Base-by-base conservation (phyloP, 495 filamentous ascomycete genomes). In the Pseudotulostoma volvatum region DNA sequence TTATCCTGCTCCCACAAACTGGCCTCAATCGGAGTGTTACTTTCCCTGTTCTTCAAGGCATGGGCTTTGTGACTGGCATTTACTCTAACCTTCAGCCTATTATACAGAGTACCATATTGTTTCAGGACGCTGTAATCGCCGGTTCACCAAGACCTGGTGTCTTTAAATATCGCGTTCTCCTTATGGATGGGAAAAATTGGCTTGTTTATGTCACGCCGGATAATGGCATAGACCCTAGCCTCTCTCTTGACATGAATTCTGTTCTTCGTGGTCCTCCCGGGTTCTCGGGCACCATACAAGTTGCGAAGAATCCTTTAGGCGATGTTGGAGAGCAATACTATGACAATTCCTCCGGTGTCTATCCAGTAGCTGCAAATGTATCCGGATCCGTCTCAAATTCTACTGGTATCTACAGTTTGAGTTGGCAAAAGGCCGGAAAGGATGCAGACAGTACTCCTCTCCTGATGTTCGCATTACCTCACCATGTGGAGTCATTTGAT, bases 401-500 rank as follows among this genome's bases (percentile, higher is more conserved):
- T 11, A 60, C 51, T 3, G 88, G 82, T 1, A 73, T 60, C n/a
- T 97, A 95, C 52, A 73, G 55, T 0, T 67, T 94, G 18, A 50
- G 52, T 2, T 94, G 78, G 64, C 56, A 59, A 15, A 90, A 84
- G 50, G 67, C 55, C 1, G 88, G 87, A 7, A 53, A 71, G 17
- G 48, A 61, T 36, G 43, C 44, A 3, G 18, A 57, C 7, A 51
- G 46, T n/a, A 60, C 56, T 3, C 49, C 60, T 5, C 59, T 93
- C 18, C 59, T 85, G 43, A 93, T 93, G 80, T 97, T 79, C 45
- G 85, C 88, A 30, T 59, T 97, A 41, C 81, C 87, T 16, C 90
- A 97, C 56, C 90, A 95, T 42, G 48, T 81, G 9, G 58, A 72
- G 33, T 80, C 82, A 1, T 90, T 95, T 42, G 74, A 81, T 44